Percentiles rank a stretch among this genome's conserved stretches.
phyloP scores from a whole-genome alignment of 257 asterid species.

The Nyctanthes arbortristis region DNA sequence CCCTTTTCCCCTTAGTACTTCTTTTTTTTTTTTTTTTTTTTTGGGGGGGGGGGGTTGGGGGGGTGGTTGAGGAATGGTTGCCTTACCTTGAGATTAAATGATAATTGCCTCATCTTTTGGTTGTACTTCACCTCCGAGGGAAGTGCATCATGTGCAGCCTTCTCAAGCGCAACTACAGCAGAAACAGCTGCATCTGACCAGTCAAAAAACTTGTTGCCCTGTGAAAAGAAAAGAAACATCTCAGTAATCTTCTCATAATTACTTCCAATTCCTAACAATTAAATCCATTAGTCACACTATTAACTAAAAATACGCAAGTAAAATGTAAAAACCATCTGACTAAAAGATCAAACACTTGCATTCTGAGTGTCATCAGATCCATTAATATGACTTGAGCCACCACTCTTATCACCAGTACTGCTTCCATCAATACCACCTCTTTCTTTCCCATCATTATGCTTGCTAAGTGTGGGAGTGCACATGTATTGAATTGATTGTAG shows the following conservation, averaged over 20 bases:
- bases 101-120: constrained; percentile 72
- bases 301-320: neutral
- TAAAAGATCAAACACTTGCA: constrained; percentile 25
- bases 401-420: constrained; percentile 24
- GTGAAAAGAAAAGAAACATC: constrained; percentile 16
- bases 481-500: constrained; percentile 55
- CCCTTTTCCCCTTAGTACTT: too few species aligned
- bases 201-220: constrained; percentile 41
- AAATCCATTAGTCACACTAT: neutral
- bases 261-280: neutral
- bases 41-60: too few species aligned
- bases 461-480: constrained; percentile 44
- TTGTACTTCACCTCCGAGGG: constrained; percentile 72
- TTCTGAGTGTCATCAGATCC: constrained; percentile 35
- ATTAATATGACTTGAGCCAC: constrained; percentile 24
- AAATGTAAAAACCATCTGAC: constrained; percentile 15
- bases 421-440: constrained; percentile 26
- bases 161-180: constrained; percentile 67
- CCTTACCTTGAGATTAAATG: constrained; percentile 75
- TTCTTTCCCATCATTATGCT: constrained; percentile 43
- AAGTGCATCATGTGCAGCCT: constrained; percentile 58
- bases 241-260: constrained; percentile 1
- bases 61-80: too few species aligned
- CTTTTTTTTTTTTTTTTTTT: too few species aligned
- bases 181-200: constrained; percentile 81